Base-by-base conservation (phyloP, 192 early-diverging fungal species). In the Spizellomyces punctatus region DNA sequence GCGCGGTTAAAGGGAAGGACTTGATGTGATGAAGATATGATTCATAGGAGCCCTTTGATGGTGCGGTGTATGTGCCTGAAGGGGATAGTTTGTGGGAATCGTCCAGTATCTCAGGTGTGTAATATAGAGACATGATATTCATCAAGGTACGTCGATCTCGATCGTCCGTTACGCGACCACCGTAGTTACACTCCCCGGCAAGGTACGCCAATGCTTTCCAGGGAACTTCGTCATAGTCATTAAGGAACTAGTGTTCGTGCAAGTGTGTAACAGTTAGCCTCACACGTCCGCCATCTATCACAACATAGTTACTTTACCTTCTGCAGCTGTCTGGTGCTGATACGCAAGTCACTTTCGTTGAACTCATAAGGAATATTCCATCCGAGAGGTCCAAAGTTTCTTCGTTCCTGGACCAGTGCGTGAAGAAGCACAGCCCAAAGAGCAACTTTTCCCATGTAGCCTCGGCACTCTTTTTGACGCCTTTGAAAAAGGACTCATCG, bases 361-460 rank as follows among this genome's bases (percentile, higher is more conserved):
- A 88, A 88, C 67, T 88, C 86, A 63, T 88, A 88, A 19, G 87
- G 85, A 58, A 88, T 88, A 65, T 88, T 88, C 87, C 87, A 88
- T 46, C 86, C 86, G 4, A 88, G 71, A 41, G 86, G 86, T 6
- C 86, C 86, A 86, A 88, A 88, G 78, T 88, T 88, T 64, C 86
- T 47, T 57, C 86, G 66, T 63, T 88, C 86, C 58, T 87, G 86
- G 12, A 88, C 80, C 52, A 88, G 67, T 8, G 81, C 86, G 66
- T 88, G 86, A 80, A 88, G 69, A 88, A 88, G 62, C 85, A 87
- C 27, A 88, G 60, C 6, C 86, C 83, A 69, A 88, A 88, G 49
- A 86, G 62, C 69, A 88, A 63, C 66, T 88, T 88, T 57, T 86
- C 83, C 83, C 83, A 85, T 19, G 58, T 56, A 10, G 66, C 76